phyloP scores from a whole-genome alignment of 129 eudicot species.

The Escallonia rubra region DNA sequence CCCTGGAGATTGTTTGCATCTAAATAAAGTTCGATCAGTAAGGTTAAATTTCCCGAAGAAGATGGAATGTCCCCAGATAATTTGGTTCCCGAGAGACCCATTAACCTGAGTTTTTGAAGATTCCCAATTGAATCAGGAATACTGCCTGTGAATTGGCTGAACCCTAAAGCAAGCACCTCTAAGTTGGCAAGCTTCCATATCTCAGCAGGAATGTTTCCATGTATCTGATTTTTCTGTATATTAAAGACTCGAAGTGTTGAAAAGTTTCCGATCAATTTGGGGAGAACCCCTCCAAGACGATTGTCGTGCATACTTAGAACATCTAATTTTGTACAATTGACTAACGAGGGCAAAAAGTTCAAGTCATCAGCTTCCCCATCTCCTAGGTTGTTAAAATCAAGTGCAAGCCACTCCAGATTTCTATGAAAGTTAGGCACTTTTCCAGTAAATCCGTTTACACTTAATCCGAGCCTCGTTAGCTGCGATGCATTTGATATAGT shows the following conservation, averaged over 20 bases:
- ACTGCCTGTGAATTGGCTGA: neutral
- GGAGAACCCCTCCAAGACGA: constrained; percentile 20
- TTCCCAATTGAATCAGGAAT: constrained; percentile 13
- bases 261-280: constrained; percentile 12
- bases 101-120: neutral
- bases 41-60: constrained; percentile 9
- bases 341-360: neutral
- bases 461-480: neutral
- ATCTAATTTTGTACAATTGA: constrained; percentile 15
- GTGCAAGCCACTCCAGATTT: neutral
- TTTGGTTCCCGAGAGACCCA: neutral
- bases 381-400: neutral
- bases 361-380: neutral
- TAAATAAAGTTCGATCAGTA: neutral
- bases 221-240: neutral
- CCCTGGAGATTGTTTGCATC: constrained; percentile 4
- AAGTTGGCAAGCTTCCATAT: constrained; percentile 10
- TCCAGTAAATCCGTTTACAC: neutral
- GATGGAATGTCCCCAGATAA: constrained; percentile 8
- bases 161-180: neutral
- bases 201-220: constrained; percentile 11
- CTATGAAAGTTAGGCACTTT: neutral
- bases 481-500: constrained; percentile 2
- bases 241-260: neutral
- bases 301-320: neutral